phyloP scores from a whole-genome alignment of 768 basidiomycete genomes.

The Psilocybe tampanensis region DNA sequence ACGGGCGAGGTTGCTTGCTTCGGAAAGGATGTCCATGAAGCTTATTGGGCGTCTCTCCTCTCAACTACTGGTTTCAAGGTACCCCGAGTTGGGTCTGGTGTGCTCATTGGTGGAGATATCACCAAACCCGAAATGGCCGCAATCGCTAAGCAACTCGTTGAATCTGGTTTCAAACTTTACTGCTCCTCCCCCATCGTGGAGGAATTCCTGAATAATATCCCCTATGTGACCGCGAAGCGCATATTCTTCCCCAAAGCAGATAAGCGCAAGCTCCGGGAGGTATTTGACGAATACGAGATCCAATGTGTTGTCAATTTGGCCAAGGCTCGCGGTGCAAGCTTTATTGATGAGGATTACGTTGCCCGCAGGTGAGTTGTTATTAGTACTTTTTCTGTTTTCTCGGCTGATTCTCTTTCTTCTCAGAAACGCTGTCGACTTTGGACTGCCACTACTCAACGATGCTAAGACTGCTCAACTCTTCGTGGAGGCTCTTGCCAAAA shows the following conservation, averaged over 20 bases:
- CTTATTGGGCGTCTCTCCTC: conserved; percentile 93
- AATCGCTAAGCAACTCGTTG: conserved; percentile 77
- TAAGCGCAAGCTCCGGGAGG: conserved; percentile 92
- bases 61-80: conserved; percentile 96
- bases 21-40: conserved; percentile 91
- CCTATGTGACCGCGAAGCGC: conserved; percentile 79
- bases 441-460: conserved; percentile 89
- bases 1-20: conserved; percentile 98
- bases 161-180: conserved; percentile 95
- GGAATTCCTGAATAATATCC: conserved; percentile 75
- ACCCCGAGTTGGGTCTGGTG: conserved; percentile 81
- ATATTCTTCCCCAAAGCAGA: conserved; percentile 97
- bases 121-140: conserved; percentile 83
- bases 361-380: conserved; percentile 72
- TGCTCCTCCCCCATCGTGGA: conserved; percentile 83
- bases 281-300: conserved; percentile 93
- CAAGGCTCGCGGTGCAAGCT: conserved; percentile 70
- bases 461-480: conserved; percentile 87
- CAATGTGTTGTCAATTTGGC: conserved; percentile 94
- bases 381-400: background rate
- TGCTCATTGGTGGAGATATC: conserved; percentile 91
- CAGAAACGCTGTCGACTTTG: conserved; percentile 96
- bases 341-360: conserved; percentile 94
- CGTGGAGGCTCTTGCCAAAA: conserved; percentile 84
- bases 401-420: conserved; percentile 5